phyloP scores from a whole-genome alignment of 2,329 filamentous ascomycete species.

The Aspergillus ochraceus region DNA sequence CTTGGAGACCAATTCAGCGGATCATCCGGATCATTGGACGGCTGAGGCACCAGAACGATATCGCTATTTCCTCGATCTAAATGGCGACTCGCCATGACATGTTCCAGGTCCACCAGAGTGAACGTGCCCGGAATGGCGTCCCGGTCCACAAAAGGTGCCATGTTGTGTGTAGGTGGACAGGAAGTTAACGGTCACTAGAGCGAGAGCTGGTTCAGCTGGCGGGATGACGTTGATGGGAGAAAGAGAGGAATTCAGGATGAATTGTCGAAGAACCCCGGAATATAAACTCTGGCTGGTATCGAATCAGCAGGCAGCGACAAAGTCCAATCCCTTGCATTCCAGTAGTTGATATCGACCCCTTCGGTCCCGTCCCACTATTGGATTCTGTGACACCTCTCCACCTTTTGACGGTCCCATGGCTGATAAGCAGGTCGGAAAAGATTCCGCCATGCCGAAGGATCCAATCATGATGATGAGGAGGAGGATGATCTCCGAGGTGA shows the following conservation, averaged over 20 bases:
- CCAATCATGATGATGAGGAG: background rate
- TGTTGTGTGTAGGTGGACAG: slow-evolving; percentile 7
- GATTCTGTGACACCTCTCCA: too few species aligned
- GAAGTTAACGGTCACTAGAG: background rate
- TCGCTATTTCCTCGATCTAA: slow-evolving; percentile 31
- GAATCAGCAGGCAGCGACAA: background rate
- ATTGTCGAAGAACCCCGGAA: background rate
- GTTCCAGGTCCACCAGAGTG: slow-evolving; percentile 43
- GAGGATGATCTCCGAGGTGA: background rate
- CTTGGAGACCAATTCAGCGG: slow-evolving; percentile 48
- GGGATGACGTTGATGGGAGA: background rate
- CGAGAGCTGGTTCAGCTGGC: background rate
- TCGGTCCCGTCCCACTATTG: background rate
- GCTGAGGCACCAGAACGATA: slow-evolving; percentile 45
- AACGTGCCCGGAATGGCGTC: slow-evolving; percentile 45
- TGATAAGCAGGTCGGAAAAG: background rate
- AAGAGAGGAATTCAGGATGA: background rate
- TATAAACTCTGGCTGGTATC: background rate
- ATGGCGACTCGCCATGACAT: slow-evolving; percentile 34
- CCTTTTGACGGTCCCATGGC: background rate
- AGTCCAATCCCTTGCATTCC: background rate
- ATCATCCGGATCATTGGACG: slow-evolving; percentile 48
- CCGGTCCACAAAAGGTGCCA: slow-evolving; percentile 28
- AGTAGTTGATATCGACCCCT: background rate
- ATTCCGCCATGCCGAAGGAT: background rate